Percentiles rank a stretch among this genome's conserved stretches.
Conservation (phyloP, 495 filamentous ascomycete genomes). For the Aspergillus asperescens region DNA sequence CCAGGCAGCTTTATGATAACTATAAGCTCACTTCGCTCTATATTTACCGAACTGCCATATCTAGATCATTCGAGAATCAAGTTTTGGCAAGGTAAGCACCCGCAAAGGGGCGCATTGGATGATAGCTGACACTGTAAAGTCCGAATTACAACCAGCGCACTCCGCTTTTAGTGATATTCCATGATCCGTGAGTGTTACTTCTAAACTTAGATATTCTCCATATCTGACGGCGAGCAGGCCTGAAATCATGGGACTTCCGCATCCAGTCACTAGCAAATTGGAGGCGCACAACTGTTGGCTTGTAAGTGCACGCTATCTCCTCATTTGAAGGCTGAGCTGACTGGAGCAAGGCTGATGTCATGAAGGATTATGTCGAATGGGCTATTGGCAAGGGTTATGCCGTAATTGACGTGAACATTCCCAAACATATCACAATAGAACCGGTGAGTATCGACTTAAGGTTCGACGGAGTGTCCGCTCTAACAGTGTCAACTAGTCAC, state of each 20-base stretch:
- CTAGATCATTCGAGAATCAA: conserved; percentile 79
- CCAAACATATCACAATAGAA: conserved; percentile 55
- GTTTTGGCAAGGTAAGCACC: conserved; percentile 74
- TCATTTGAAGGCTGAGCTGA: conserved; percentile 33
- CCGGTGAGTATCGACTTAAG: conserved; percentile 18
- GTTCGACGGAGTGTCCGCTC: conserved; percentile 13
- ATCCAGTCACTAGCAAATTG: conserved; percentile 62
- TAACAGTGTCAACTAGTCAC: conserved; percentile 28
- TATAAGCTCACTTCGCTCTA: conserved; percentile 69
- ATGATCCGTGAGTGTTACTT: conserved; percentile 63
- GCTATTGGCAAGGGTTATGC: conserved; percentile 65
- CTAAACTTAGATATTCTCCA: not conserved
- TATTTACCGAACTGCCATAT: conserved; percentile 64
- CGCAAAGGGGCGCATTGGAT: not conserved
- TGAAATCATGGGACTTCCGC: conserved; percentile 60
- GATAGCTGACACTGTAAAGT: conserved; percentile 25
- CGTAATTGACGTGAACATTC: conserved; percentile 86
- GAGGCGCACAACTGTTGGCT: conserved; percentile 81
- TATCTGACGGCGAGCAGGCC: conserved; percentile 49
- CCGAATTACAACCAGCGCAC: conserved; percentile 47
- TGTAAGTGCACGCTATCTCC: conserved; percentile 49
- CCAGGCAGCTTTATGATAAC: conserved; percentile 59
- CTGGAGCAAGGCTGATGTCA: conserved; percentile 63
- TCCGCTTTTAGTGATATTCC: conserved; percentile 71
- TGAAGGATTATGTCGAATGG: conserved; percentile 78